Conservation (phyloP, 176 grass and related monocot species). For the Avena eriantha region DNA sequence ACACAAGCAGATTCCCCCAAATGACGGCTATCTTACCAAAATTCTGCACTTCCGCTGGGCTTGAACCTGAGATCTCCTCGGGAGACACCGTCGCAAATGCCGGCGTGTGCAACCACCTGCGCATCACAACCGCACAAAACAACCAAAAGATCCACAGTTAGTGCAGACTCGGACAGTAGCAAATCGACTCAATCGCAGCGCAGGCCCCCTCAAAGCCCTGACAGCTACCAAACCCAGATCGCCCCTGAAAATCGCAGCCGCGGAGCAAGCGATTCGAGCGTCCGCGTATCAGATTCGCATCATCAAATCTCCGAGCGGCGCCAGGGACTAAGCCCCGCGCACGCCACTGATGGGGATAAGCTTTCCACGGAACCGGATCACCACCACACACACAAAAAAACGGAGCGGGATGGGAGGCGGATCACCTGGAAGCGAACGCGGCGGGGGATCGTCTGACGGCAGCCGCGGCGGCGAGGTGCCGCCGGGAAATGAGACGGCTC, state of each 20-base stretch:
- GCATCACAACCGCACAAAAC: background rate
- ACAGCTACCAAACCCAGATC: slow-evolving; percentile 33
- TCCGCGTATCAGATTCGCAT: background rate
- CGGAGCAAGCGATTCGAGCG: background rate
- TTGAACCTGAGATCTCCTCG: slow-evolving; percentile 79
- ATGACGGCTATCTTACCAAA: slow-evolving; percentile 62
- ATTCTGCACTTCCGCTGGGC: slow-evolving; percentile 77
- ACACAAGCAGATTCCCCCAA: slow-evolving; percentile 14
- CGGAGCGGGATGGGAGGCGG: background rate
- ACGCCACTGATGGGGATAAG: background rate
- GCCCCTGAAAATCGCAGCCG: background rate
- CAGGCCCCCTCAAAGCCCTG: background rate
- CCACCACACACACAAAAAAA: background rate
- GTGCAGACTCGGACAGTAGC: background rate
- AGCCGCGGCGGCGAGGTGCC: slow-evolving; percentile 35
- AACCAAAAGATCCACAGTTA: background rate
- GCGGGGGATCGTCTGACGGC: slow-evolving; percentile 18
- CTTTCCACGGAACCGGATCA: background rate
- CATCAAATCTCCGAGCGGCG: slow-evolving; percentile 12
- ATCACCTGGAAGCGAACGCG: slow-evolving; percentile 47
- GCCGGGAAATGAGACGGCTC: slow-evolving; percentile 51
- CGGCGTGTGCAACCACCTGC: slow-evolving; percentile 80
- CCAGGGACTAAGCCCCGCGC: background rate
- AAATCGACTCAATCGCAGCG: background rate
- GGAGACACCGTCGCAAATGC: slow-evolving; percentile 74